Conservation (phyloP, 495 filamentous ascomycete genomes). For the Tuber melanosporum region DNA sequence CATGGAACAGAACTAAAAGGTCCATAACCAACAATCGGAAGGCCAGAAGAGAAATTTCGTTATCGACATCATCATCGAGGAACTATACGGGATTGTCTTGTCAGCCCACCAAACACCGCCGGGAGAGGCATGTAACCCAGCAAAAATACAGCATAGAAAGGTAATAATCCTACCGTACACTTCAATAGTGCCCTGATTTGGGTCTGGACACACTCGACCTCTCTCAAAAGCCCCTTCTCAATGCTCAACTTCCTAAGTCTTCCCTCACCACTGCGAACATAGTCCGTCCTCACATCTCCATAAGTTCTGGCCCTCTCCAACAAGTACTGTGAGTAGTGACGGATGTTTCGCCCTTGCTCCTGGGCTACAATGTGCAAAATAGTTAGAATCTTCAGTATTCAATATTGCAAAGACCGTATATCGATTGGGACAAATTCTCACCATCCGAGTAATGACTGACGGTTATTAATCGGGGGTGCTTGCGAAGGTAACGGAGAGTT, state of each 20-base stretch:
- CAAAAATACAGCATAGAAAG: constrained; percentile 16
- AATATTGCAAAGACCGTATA: background rate
- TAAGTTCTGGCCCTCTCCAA: constrained; percentile 74
- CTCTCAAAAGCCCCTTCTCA: constrained; percentile 85
- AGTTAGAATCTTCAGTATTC: background rate
- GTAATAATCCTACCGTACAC: constrained; percentile 64
- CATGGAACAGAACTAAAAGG: constrained; percentile 81
- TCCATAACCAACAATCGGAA: constrained; percentile 89
- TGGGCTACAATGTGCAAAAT: constrained; percentile 54
- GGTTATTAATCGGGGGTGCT: constrained; percentile 74
- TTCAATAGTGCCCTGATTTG: constrained; percentile 79
- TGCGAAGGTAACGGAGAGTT: constrained; percentile 76
- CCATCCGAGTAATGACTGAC: constrained; percentile 89
- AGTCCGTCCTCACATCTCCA: constrained; percentile 77
- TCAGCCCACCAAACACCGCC: constrained; percentile 7
- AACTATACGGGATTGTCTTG: constrained; percentile 50
- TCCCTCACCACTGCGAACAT: constrained; percentile 74
- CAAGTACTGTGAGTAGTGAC: constrained; percentile 83
- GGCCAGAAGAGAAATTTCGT: constrained; percentile 94
- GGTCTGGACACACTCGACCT: constrained; percentile 85
- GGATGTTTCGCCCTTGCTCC: constrained; percentile 89
- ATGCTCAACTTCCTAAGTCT: constrained; percentile 79
- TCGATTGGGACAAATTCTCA: constrained; percentile 47
- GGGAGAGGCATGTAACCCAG: background rate
- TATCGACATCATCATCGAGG: constrained; percentile 81